Base-by-base conservation (phyloP, 768 basidiomycete genomes). In the Phylloporus sp. region DNA sequence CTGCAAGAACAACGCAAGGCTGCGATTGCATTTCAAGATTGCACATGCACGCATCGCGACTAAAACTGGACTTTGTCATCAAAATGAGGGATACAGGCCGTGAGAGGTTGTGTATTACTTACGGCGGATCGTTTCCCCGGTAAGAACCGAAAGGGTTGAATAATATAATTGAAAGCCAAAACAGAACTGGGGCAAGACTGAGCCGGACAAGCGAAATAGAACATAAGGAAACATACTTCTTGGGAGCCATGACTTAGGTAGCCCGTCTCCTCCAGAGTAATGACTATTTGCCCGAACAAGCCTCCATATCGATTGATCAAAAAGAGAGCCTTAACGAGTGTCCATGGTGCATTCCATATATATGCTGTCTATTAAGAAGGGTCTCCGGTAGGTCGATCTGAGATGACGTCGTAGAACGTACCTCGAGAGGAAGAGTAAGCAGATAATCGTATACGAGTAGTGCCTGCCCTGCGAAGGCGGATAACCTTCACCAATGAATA, bases 391-490 rank as follows among this genome's bases (percentile, higher is more conserved):
- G 15, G 20, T 22, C 26, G 1, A 13, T 18, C 8, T 5, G 15
- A 4, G 18, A 16, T 6, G 6, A 24, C 18, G 10, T 16, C 5
- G 23, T 15, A 11, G 43, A 9, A 58, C 59, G 11, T 27, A 63
- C 66, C 53, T 70, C 68, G 49, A 63, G 54, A 12, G 49, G 26
- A 35, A 67, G 6, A 16, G 68, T 70, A 1, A 67, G 43, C 41
- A 68, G 12, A 47, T 65, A 59, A 31, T 67, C 66, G 18, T 66
- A 66, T 7, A 59, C 34, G 6, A 67, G 63, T 3, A 68, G 32
- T 16, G 63, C 42, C 22, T 42, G 36, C 20, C 65, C 67, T 40
- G 59, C 43, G 40, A 64, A 28, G 22, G 55, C 45, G 29, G 35
- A 39, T 2, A 27, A 1, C 40, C 64, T 65, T 26, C 4, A 18